Evolutionary conservation across 2,329 filamentous ascomycete species (phyloP).

Genomic region (Diplodia corticola): DNA sequence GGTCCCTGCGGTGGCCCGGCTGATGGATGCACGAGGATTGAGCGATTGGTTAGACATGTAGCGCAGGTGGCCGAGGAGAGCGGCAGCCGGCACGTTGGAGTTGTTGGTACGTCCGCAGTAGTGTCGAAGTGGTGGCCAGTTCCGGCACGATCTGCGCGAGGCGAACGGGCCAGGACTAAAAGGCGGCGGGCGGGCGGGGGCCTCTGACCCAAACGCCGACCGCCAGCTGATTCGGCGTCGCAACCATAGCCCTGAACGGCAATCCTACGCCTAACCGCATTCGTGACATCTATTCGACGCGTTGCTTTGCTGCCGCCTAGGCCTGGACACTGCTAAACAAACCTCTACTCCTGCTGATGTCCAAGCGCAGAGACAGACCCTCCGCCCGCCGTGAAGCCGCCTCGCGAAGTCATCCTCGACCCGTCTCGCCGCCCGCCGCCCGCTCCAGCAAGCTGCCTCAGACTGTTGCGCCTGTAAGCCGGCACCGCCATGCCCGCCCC

Average conservation of each 20-base stretch:
- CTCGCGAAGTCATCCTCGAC: neutral
- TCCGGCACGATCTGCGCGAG: neutral
- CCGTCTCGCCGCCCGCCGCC: too few relatives aligned
- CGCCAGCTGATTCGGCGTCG: constrained; percentile 4
- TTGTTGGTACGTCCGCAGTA: too few relatives aligned
- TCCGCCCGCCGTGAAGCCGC: neutral
- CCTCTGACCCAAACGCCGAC: neutral
- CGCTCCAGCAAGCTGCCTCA: neutral
- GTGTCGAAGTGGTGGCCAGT: neutral
- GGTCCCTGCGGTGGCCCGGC: neutral
- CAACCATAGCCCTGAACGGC: neutral
- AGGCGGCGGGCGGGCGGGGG: neutral
- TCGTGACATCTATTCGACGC: constrained; percentile 1
- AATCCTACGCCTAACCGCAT: constrained; percentile 13
- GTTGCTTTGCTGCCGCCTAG: constrained; percentile 9
- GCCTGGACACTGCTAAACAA: neutral
- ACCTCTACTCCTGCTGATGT: neutral
- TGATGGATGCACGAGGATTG: neutral
- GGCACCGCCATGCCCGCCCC: constrained; percentile 9
- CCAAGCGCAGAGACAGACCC: neutral
- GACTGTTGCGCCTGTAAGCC: neutral
- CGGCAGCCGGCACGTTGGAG: too few relatives aligned
- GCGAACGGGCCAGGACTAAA: neutral
- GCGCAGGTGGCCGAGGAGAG: neutral
- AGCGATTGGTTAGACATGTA: neutral